Base-by-base conservation (phyloP, 305 asterid genomes). In the Fraxinus greggii region DNA sequence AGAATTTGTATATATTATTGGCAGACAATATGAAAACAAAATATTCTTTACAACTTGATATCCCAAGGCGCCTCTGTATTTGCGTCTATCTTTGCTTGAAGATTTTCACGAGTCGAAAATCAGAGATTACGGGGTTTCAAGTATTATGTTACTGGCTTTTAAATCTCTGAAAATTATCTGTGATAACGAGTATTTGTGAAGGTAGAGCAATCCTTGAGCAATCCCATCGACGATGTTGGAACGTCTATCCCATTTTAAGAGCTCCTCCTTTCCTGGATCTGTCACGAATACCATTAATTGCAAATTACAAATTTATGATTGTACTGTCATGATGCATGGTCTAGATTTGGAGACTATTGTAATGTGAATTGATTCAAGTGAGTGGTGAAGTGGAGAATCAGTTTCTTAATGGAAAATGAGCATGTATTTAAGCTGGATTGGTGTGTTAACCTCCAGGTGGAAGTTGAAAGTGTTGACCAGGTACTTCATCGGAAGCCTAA, bases 1-100 rank as follows among this genome's bases (percentile, higher is more conserved):
- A 35, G 0, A 10, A 28, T 45, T 15, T 48, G 59, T 48, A 15
- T 15, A 48, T 48, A 48, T 48, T 15, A 48, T 48, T 48, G 59
- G 9, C 26, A 17, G 1, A 12, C 45, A 36, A 78, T 75, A 13
- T 15, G 72, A 7, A 74, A 26, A 15, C 0, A 7, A 61, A 4
- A 26, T 4, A 28, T 5, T 0, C 36, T 5, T 56, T 70, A 63
- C 23, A 2, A 79, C 94, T 89, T 89, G 90, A 89, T n/a, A 93
- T 93, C 54, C 95, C 97, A 0, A 91, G 91, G 33, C 89, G 90
- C 78, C 89, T 85, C 78, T 31, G 97, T 92, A 69, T 88, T 88
- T 36, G 89, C 93, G 78, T 90, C 90, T 0, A 70, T 80, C 86
- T 86, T 77, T 84, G 89, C 75, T 86, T 87, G 65, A 92, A 89